phyloP scores from a whole-genome alignment of 2,329 filamentous ascomycete species.

The Cryphonectria radicalis region DNA sequence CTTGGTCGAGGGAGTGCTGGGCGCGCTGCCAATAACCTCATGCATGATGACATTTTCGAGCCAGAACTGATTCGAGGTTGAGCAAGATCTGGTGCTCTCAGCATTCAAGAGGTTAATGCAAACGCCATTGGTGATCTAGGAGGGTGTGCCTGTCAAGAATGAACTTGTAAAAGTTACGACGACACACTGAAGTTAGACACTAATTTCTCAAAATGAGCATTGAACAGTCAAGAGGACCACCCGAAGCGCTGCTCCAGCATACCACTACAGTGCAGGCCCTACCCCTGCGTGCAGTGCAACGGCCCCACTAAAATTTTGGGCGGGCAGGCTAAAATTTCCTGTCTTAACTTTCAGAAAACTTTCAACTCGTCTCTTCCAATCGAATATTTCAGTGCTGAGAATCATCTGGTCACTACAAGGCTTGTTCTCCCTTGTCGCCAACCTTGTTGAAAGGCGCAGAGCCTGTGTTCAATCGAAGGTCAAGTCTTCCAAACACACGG shows the following conservation, averaged over 20 bases:
- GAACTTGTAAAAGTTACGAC: background rate
- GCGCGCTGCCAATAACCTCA: constrained; percentile 13
- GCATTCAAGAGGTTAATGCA: background rate
- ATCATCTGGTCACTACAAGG: background rate
- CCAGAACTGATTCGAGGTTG: background rate
- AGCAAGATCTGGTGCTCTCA: background rate
- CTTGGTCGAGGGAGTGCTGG: constrained; percentile 10
- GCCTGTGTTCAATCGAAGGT: background rate
- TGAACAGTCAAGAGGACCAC: background rate
- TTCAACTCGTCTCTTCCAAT: constrained; percentile 5
- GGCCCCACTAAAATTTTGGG: constrained; percentile 29
- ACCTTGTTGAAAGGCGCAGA: background rate
- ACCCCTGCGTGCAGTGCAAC: constrained; percentile 10
- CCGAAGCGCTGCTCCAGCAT: background rate
- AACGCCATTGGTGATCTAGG: background rate
- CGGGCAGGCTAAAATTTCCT: constrained; percentile 26
- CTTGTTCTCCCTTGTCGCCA: background rate
- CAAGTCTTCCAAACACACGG: background rate
- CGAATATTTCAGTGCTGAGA: background rate
- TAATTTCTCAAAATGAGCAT: background rate
- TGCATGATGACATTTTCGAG: constrained; percentile 25
- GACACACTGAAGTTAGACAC: background rate
- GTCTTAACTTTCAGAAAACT: constrained; percentile 21
- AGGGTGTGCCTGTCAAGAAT: background rate
- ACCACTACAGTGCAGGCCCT: background rate